Conservation (phyloP, 495 filamentous ascomycete species). For the Annulohypoxylon maeteangense region DNA sequence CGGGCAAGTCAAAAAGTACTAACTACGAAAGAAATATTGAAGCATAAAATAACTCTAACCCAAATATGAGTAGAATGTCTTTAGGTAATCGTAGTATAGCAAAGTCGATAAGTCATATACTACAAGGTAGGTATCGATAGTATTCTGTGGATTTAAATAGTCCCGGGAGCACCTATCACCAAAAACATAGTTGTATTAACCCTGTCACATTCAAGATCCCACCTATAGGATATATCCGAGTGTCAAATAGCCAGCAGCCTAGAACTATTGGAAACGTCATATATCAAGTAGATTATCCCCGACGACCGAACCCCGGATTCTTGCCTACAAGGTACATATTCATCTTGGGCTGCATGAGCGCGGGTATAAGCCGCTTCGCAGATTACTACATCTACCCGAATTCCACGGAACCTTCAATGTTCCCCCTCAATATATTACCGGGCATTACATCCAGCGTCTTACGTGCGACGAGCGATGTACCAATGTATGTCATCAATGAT, state of each 20-base stretch:
- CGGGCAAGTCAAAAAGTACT: no score
- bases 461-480: background rate
- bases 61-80: background rate
- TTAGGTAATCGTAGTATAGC: background rate
- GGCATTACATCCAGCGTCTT: constrained; percentile 1
- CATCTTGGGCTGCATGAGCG: background rate
- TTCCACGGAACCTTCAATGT: background rate
- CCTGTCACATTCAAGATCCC: background rate
- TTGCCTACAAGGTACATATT: background rate
- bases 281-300: constrained; percentile 11
- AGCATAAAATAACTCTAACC: background rate
- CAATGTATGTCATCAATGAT: background rate
- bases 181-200: background rate
- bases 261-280: background rate
- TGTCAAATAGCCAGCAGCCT: background rate
- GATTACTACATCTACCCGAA: background rate
- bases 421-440: constrained; percentile 21
- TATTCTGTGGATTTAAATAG: background rate
- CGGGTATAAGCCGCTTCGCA: constrained; percentile 15
- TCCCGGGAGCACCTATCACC: background rate
- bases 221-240: background rate
- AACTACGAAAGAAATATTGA: background rate
- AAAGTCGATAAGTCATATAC: no score
- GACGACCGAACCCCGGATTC: constrained; percentile 1
- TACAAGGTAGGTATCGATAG: background rate